Conservation (phyloP, 176 grass and related monocot genomes). For the Carex littledalei region DNA sequence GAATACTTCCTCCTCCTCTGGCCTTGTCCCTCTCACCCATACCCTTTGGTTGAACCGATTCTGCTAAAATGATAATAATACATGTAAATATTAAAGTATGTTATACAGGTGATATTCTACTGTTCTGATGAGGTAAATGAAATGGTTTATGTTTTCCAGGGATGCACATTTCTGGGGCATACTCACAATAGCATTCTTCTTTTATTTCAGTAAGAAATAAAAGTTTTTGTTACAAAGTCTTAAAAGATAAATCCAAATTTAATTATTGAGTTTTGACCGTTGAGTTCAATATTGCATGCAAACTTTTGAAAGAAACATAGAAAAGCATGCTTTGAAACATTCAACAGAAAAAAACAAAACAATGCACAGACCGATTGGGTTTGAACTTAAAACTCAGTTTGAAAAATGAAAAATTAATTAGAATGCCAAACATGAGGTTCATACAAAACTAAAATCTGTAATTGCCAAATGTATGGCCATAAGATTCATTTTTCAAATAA, state of each 20-base stretch:
- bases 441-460: neutral
- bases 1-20: constrained; percentile 83
- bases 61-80: constrained; percentile 26
- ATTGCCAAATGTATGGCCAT: neutral
- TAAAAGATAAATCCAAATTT: neutral
- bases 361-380: neutral
- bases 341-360: neutral
- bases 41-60: constrained; percentile 72
- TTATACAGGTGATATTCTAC: neutral
- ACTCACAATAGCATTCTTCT: neutral
- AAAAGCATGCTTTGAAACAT: neutral
- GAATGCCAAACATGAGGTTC: neutral
- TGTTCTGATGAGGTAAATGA: neutral
- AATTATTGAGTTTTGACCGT: neutral
- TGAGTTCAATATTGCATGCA: neutral
- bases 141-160: neutral
- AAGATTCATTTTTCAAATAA: neutral
- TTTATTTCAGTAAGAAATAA: neutral
- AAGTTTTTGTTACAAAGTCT: neutral
- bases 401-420: neutral
- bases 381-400: neutral
- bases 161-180: neutral
- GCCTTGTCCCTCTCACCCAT: constrained; percentile 68
- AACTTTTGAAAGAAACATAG: neutral
- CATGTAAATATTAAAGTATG: neutral